phyloP scores from a whole-genome alignment of 306 rosid genomes.

The Castanea sativa region DNA sequence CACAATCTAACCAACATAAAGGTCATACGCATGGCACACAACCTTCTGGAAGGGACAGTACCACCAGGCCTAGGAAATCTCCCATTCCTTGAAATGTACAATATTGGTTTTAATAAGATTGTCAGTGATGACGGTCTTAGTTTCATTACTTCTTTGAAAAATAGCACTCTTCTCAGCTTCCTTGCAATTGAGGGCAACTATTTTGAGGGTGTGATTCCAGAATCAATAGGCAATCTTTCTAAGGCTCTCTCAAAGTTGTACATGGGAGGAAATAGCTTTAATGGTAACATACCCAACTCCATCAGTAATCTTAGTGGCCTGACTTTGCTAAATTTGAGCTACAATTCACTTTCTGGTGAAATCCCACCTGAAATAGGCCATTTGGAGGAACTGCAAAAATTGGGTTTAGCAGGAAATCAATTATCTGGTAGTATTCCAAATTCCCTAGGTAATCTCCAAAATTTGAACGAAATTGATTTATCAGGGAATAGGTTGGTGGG shows the following conservation, averaged over 20 bases:
- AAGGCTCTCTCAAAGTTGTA: conserved; percentile 38
- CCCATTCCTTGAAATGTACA: conserved; percentile 53
- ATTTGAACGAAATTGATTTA: conserved; percentile 51
- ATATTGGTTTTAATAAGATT: conserved; percentile 59
- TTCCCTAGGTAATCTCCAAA: conserved; percentile 52
- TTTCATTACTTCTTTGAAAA: conserved; percentile 54
- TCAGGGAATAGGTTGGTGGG: conserved; percentile 51
- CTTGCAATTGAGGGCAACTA: conserved; percentile 56
- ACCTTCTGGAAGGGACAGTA: conserved; percentile 55
- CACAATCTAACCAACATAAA: conserved; percentile 61
- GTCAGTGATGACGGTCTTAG: conserved; percentile 43
- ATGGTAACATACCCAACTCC: conserved; percentile 64
- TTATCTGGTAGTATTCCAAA: conserved; percentile 57
- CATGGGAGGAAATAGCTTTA: conserved; percentile 67
- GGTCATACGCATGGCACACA: conserved; percentile 46
- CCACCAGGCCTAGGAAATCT: conserved; percentile 79
- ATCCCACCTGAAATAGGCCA: conserved; percentile 61
- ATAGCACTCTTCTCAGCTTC: conserved; percentile 50
- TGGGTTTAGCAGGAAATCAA: conserved; percentile 45
- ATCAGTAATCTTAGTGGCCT: conserved; percentile 53
- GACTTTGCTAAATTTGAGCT: conserved; percentile 52
- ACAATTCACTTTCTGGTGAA: conserved; percentile 54
- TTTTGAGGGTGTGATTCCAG: conserved; percentile 65
- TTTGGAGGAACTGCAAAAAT: conserved; percentile 42
- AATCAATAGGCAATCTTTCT: conserved; percentile 66